Percentiles rank a stretch among this genome's conserved stretches.
Evolutionary conservation across 208 protist species (phyloP).

Genomic region (Leptomonas seymouri): DNA sequence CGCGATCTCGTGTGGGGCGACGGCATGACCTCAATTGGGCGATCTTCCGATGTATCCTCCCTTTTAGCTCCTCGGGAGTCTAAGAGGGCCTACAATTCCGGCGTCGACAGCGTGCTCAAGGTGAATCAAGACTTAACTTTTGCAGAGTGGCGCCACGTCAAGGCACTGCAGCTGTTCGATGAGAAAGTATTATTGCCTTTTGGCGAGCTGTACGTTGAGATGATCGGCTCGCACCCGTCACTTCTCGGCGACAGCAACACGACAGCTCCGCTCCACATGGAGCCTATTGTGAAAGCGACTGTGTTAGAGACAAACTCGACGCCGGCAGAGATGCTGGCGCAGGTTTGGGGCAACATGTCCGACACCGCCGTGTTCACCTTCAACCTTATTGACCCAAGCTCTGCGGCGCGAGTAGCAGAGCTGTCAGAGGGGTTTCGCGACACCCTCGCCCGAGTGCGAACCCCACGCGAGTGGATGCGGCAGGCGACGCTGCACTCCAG

Average conservation of each 20-base stretch:
- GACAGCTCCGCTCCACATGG: slow-evolving; percentile 8
- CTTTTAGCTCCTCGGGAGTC: neutral
- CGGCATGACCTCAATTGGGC: neutral
- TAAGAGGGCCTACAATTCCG: slow-evolving; percentile 22
- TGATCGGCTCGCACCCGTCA: slow-evolving; percentile 15
- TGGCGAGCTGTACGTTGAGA: slow-evolving; percentile 15
- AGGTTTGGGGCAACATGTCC: slow-evolving; percentile 35
- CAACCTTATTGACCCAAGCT: slow-evolving; percentile 18
- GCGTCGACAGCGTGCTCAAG: neutral
- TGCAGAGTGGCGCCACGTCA: slow-evolving; percentile 17
- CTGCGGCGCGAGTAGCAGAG: slow-evolving; percentile 10
- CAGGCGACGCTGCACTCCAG: slow-evolving; percentile 19
- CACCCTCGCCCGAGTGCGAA: slow-evolving; percentile 20
- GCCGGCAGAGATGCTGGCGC: slow-evolving; percentile 25
- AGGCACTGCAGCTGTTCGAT: slow-evolving; percentile 21
- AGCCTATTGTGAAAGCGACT: slow-evolving; percentile 10
- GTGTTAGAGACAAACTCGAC: neutral
- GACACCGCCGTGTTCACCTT: slow-evolving; percentile 30
- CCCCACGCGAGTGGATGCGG: slow-evolving; percentile 26
- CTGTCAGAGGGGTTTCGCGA: slow-evolving; percentile 27
- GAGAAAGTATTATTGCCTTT: slow-evolving; percentile 28
- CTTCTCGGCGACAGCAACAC: neutral
- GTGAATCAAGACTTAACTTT: slow-evolving; percentile 9
- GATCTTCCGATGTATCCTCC: neutral
- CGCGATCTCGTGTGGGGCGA: slow-evolving; percentile 32